phyloP scores from a whole-genome alignment of 371 early-diverging fungal genomes.

The Lichtheimia corymbifera region DNA sequence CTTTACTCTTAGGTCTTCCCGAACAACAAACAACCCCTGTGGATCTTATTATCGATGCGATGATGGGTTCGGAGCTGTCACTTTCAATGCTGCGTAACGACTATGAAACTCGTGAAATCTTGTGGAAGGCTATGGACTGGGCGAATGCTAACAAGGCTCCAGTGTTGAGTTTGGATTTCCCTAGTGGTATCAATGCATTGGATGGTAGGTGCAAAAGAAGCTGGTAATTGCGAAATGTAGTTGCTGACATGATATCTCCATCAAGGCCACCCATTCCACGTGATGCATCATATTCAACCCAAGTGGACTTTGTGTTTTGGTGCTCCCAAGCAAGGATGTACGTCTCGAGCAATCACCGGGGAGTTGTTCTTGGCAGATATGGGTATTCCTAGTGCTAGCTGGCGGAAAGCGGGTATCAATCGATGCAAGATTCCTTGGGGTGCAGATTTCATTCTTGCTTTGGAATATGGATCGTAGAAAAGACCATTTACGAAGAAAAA shows the following conservation, averaged over 20 bases:
- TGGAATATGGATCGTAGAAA: constrained; percentile 49
- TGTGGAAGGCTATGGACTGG: constrained; percentile 73
- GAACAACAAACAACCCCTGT: constrained; percentile 61
- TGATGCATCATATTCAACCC: constrained; percentile 50
- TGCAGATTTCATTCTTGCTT: constrained; percentile 69
- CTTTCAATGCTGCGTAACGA: constrained; percentile 56
- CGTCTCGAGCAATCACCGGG: constrained; percentile 59
- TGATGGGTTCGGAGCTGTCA: constrained; percentile 65
- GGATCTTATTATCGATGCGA: constrained; percentile 78
- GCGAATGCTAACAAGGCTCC: constrained; percentile 74
- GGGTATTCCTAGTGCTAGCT: constrained; percentile 68
- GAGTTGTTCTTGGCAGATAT: constrained; percentile 80
- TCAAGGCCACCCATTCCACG: constrained; percentile 30
- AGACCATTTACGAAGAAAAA: background rate
- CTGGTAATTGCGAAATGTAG: background rate
- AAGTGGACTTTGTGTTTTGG: constrained; percentile 83
- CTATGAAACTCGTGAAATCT: constrained; percentile 41
- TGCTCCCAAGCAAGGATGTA: constrained; percentile 70
- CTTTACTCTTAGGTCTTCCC: constrained; percentile 36
- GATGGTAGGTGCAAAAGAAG: constrained; percentile 38
- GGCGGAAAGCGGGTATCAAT: constrained; percentile 55
- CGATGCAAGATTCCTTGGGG: constrained; percentile 75
- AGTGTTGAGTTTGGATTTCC: constrained; percentile 71
- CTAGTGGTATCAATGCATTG: constrained; percentile 67
- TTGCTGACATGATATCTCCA: background rate